These are phyloP conservation scores for Eucalyptus curtisii DNA, from an alignment of 345 rosid species.

Conservation along the genomic window DNA sequence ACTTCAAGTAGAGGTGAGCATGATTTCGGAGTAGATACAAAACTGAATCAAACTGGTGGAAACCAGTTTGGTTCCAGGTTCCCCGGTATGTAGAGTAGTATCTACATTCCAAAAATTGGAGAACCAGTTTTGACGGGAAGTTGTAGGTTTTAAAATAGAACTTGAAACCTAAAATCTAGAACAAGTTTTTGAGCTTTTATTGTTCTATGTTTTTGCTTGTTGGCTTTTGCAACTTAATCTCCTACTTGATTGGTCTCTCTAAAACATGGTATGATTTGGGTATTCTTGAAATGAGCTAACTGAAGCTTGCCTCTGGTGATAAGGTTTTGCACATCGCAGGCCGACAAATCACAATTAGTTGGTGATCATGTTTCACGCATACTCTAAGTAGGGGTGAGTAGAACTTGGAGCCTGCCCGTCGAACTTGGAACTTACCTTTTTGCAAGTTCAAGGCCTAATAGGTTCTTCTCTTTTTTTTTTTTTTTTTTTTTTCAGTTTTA, in stretches of 20 bases:
- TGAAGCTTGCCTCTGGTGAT: neutral
- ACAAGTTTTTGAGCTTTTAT: too few relatives aligned
- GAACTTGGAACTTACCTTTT: too few relatives aligned
- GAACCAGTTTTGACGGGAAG: too few relatives aligned
- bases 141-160: too few relatives aligned
- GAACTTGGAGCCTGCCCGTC: rapidly evolving
- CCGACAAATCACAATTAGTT: neutral
- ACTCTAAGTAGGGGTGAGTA: too few relatives aligned
- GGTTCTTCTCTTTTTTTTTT: rapidly evolving
- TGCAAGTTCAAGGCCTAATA: too few relatives aligned
- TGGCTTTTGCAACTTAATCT: neutral
- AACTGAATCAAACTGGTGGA: rapidly evolving
- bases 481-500: too few relatives aligned
- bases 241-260: neutral
- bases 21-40: rapidly evolving
- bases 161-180: too few relatives aligned
- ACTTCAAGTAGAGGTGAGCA: too few relatives aligned
- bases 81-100: rapidly evolving
- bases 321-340: neutral
- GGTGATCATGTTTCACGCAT: neutral
- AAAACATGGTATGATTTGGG: neutral
- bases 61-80: rapidly evolving
- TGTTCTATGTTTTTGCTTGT: neutral
- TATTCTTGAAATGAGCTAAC: neutral
- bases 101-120: too few relatives aligned